Evolutionary conservation across 2,329 filamentous ascomycete species (phyloP), one percentile per base, ranked within the genome.

Genomic region (Pseudogymnoascus sp.): DNA sequence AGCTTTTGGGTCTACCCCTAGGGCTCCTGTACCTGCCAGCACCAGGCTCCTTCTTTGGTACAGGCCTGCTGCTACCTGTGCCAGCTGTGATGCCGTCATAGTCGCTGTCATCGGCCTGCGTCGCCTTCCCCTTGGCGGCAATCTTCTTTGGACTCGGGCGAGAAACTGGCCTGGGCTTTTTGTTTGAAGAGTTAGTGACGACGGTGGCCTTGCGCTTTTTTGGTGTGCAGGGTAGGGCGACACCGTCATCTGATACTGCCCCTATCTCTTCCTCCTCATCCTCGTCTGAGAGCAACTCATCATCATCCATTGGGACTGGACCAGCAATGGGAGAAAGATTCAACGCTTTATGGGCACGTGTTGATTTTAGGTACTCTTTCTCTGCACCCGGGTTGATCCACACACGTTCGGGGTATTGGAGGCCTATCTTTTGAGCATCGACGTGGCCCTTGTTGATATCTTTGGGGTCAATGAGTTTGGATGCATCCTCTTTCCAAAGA

Each of bases 401-500:
- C 5, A 40, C 2, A 61, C 59, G 59, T 16, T 31, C 59, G 4
- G 59, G 36, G 12, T 40, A 61, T 26, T 39, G 18, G 1, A 40
- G 14, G 3, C 59, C 59, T 14, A 31, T 39, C 8, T 42, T 42
- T 26, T 40, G 36, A 14, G 59, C 59, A 31, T 61, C 59, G 26
- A 40, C 39, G 3, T 61, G 26, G 10, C 59, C 59, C n/a, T 61
- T 61, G 59, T 61, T 61, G 59, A 61, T 61, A 40, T 61, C 59
- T 18, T 61, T 61, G 7, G 59, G 34, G 26, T 61, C 59, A 6
- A 61, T 61, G 21, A 61, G 59, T 21, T 61, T 61, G 36, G 59
- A 61, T 18, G 59, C 59, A 6, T 61, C 59, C 36, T 61, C 59
- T 21, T 61, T 61, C 59, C 59, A 61, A 12, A 61, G 59, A 61